Evolutionary conservation across 805 yeast genomes (phyloP).

Genomic region (Scheffersomyces lignosus): DNA sequence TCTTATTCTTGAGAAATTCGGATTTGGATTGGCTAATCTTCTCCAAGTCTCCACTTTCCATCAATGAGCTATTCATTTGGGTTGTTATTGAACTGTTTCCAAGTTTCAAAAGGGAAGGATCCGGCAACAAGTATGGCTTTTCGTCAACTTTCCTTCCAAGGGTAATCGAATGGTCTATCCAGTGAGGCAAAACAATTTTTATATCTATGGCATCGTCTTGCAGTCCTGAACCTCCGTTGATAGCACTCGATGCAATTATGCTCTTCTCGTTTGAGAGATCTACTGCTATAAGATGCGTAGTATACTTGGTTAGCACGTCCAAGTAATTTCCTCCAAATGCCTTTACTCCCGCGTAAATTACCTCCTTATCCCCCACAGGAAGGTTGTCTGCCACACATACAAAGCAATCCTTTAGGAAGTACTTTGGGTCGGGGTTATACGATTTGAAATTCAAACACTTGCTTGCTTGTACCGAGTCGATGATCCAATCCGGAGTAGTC

Average conservation of each 20-base stretch:
- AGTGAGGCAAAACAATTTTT: slow-evolving; percentile 69
- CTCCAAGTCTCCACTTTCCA: slow-evolving; percentile 9
- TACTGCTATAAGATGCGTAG: slow-evolving; percentile 75
- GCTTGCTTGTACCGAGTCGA: slow-evolving; percentile 41
- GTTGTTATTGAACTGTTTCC: neutral
- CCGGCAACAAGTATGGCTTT: slow-evolving; percentile 49
- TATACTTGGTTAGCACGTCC: slow-evolving; percentile 61
- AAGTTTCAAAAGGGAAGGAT: slow-evolving; percentile 10
- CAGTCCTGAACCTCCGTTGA: slow-evolving; percentile 9
- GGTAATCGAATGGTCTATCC: slow-evolving; percentile 74
- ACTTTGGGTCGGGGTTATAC: slow-evolving; percentile 71
- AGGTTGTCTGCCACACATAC: slow-evolving; percentile 60
- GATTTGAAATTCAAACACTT: slow-evolving; percentile 52
- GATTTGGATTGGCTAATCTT: slow-evolving; percentile 9
- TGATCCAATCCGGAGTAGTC: slow-evolving; percentile 62
- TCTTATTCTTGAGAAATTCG: slow-evolving; percentile 42
- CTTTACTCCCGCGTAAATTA: slow-evolving; percentile 64
- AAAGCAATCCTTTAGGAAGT: slow-evolving; percentile 60
- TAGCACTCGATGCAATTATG: slow-evolving; percentile 49
- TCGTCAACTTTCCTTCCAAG: slow-evolving; percentile 53
- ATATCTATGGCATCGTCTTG: slow-evolving; percentile 38
- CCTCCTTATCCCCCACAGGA: slow-evolving; percentile 60
- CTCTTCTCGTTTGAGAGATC: slow-evolving; percentile 57
- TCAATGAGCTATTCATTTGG: slow-evolving; percentile 6
- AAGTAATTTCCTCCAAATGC: slow-evolving; percentile 78